Percentiles rank a stretch among this genome's conserved stretches.
phyloP scores from a whole-genome alignment of 2,329 filamentous ascomycete species.

The Macrophomina pseudophaseolina region DNA sequence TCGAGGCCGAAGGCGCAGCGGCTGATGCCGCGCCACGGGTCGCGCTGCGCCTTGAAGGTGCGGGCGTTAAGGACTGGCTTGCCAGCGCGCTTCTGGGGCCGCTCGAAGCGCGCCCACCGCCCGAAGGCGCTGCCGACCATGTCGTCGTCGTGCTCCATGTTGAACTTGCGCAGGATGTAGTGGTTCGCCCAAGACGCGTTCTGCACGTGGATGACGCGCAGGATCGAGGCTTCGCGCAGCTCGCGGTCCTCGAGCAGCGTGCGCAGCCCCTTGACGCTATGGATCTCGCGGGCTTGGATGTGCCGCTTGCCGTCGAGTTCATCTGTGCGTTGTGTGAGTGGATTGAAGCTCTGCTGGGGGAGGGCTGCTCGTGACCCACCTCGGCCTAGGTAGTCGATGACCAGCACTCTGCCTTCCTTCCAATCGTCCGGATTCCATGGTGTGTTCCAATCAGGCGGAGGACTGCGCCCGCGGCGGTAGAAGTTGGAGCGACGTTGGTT shows the following conservation, averaged over 20 bases:
- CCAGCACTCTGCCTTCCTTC: conserved; percentile 53
- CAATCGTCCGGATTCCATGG: conserved; percentile 35
- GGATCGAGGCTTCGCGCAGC: conserved; percentile 41
- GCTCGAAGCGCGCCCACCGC: conserved; percentile 55
- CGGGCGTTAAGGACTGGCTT: conserved; percentile 59
- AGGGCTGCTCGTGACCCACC: conserved; percentile 1
- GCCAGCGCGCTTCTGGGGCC: conserved; percentile 54
- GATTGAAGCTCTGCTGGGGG: not conserved
- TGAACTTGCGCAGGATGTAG: conserved; percentile 58
- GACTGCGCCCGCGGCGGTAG: conserved; percentile 41
- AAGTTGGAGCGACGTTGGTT: conserved; percentile 25
- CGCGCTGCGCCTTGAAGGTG: conserved; percentile 55
- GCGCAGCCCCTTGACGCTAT: conserved; percentile 50
- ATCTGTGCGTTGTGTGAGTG: conserved; percentile 32
- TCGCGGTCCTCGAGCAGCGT: conserved; percentile 49
- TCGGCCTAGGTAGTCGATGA: conserved; percentile 56
- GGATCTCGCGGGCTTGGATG: conserved; percentile 56
- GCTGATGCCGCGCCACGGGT: conserved; percentile 58
- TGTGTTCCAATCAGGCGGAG: conserved; percentile 43
- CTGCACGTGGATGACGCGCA: conserved; percentile 56
- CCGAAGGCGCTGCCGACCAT: conserved; percentile 57
- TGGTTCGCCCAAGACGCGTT: conserved; percentile 58
- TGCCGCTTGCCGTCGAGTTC: conserved; percentile 48
- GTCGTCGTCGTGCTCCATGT: conserved; percentile 55
- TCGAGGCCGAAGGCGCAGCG: conserved; percentile 58